Evolutionary conservation across 2,329 filamentous ascomycete genomes (phyloP), one percentile per base, ranked within the genome.

Genomic region (Penicillium sp.): DNA sequence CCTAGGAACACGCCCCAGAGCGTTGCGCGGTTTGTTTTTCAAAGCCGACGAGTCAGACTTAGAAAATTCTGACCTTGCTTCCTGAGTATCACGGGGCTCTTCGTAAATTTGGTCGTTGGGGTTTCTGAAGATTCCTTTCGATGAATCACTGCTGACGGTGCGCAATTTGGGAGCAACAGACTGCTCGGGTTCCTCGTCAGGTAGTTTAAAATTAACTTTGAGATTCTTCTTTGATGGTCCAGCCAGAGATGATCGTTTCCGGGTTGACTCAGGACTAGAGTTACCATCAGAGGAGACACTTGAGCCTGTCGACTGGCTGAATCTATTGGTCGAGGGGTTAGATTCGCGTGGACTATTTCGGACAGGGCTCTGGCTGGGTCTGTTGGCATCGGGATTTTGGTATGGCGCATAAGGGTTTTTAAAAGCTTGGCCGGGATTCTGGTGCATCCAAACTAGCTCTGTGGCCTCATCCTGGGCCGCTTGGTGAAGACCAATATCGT

Each of bases 21-120:
- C 83, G 64, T 89, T 90, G 59, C 84, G 86, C 41, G 82, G 75
- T 65, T 87, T 87, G 47, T 81, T 72, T 56, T 79, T 80, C 37
- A 88, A 71, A 22, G 83, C 79, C 17, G 79, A 77, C 8, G 69
- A 70, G 37, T 69, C 50, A 67, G 73, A 56, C 67, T 68, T 60
- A 31, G 66, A 69, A 61, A 62, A 65, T 54, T 55, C 61, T 53
- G 50, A 70, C 63, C 61, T 55, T 50, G 58, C 43, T 17, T 67
- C 60, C 56, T 65, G 55, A 30, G 68, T 42, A 31, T 81, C 79
- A 66, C 89, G 85, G 1, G 90, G 89, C 69, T 97, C 93, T 72
- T 97, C 92, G 80, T 91, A 97, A 58, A 97, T 87, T 45, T 82
- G 78, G 64, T 85, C 84, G 53, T 82, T 76, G 3, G 83, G 82